Base-by-base conservation (phyloP, 805 yeast genomes). In the Metschnikowia cerradonensis region DNA sequence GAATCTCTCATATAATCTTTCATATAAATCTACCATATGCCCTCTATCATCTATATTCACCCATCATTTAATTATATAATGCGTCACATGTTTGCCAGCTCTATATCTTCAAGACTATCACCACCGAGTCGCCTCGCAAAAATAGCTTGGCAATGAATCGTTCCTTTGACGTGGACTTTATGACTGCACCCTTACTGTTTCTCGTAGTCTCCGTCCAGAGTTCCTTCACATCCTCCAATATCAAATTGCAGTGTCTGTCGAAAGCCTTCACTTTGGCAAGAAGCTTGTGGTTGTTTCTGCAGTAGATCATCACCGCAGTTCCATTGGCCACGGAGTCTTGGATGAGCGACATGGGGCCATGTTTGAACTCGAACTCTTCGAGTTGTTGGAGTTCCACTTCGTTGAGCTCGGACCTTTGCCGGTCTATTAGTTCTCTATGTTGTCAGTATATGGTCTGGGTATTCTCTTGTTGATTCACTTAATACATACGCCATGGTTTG, bases 171-270 rank as follows among this genome's bases (percentile, higher is more conserved):
- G 82, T 76, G 4, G 84, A 76, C 60, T 85, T 82, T 49, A 86
- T 84, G 58, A 81, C 82, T 62, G 85, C 86, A 5, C 94, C 96
- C 47, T 83, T 81, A 58, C 82, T 74, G 45, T 75, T 80, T 56
- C 79, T 73, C 33, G 84, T 79, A 3, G 72, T 72, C 60, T 83
- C 90, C 0, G 82, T 79, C 91, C 91, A 86, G 59, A 86, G 73
- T 64, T 94, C 99, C 66, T 88, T 90, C 34, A 92, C 97, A 60
- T 90, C 89, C 62, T 89, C 96, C 52, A 94, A 72, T 8, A 94
- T 85, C 87, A 94, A 81, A 67, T 94, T 94, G 55, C 96, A 86
- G 69, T 94, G 99, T 64, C 96, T 83, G 66, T 94, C 99, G 67
- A 90, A 94, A 0, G 98, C 97, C 63, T 88, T 88, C 46, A 94